phyloP scores from a whole-genome alignment of 371 early-diverging fungal species.

The Conidiobolus incongruus region DNA sequence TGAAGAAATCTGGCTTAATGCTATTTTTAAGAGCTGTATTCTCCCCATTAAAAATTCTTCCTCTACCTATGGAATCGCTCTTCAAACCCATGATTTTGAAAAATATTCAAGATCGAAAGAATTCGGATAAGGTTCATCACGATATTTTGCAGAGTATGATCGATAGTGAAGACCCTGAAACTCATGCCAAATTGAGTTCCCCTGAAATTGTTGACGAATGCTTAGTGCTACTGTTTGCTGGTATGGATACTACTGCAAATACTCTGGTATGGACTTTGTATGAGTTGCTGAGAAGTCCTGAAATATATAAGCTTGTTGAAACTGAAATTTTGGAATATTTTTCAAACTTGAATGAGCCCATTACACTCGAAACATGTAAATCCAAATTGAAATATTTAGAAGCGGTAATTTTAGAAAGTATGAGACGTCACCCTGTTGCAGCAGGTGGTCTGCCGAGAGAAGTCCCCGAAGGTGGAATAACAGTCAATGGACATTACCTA shows the following conservation, averaged over 20 bases:
- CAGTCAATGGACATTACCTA: constrained; percentile 5
- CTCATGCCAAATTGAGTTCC: constrained; percentile 1
- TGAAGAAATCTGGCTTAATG: no score
- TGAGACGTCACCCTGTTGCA: constrained; percentile 9
- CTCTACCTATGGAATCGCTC: no score
- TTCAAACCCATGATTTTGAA: no score
- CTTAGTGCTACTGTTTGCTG: constrained; percentile 8
- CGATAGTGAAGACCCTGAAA: constrained; percentile 6
- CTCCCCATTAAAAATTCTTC: no score
- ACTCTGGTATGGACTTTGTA: constrained; percentile 8
- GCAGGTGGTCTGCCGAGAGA: constrained; percentile 5
- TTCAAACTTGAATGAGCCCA: background rate
- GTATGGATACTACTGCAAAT: constrained; percentile 9
- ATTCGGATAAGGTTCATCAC: background rate
- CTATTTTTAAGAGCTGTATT: no score
- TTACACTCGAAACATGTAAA: constrained; percentile 7
- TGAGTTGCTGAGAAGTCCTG: constrained; percentile 4
- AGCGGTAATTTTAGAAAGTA: constrained; percentile 10
- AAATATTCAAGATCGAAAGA: background rate
- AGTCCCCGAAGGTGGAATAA: constrained; percentile 2
- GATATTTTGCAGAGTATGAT: constrained; percentile 9
- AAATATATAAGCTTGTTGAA: background rate
- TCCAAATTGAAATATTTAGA: constrained; percentile 10
- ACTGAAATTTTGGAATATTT: background rate
- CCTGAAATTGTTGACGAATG: constrained; percentile 6